Percentiles rank a stretch among this genome's conserved stretches.
These are phyloP conservation scores for Triticum urartu DNA, from an alignment of 176 grass and related monocot species.

Conservation along the genomic window DNA sequence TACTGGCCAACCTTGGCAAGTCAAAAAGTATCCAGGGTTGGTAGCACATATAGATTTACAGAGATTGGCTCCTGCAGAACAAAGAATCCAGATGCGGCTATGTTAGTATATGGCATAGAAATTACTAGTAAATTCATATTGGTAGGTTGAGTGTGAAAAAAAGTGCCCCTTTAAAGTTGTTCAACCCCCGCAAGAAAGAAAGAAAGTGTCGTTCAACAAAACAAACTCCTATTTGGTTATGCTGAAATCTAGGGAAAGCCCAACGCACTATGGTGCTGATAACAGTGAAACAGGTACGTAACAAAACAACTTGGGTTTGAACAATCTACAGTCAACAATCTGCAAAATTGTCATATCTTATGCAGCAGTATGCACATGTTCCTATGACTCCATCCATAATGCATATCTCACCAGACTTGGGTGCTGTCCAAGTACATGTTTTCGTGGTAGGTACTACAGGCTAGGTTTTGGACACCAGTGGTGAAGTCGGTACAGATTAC, in stretches of 20 bases:
- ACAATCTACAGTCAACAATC: not conserved
- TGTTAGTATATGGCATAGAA: conserved; percentile 22
- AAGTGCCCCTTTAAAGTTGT: not conserved
- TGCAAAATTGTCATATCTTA: not conserved
- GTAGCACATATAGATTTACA: conserved; percentile 37
- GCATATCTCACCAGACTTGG: not conserved
- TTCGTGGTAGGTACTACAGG: not conserved
- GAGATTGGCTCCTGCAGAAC: conserved; percentile 43
- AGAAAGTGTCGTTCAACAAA: not conserved
- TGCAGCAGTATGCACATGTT: not conserved
- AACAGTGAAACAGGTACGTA: not conserved
- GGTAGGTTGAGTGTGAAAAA: not conserved
- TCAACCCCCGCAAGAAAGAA: too few relatives aligned
- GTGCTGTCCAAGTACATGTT: not conserved
- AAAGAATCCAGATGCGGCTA: not conserved
- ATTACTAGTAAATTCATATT: not conserved
- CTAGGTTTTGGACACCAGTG: not conserved
- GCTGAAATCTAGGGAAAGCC: not conserved
- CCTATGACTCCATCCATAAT: not conserved
- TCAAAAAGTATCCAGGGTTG: conserved; percentile 39
- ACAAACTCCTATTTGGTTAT: not conserved
- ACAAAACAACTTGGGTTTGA: not conserved
- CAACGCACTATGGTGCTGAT: not conserved
- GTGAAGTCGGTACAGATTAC: not conserved
- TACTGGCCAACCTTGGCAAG: conserved; percentile 29